Conservation (phyloP, 257 asterid species). For the Salvia splendens region DNA sequence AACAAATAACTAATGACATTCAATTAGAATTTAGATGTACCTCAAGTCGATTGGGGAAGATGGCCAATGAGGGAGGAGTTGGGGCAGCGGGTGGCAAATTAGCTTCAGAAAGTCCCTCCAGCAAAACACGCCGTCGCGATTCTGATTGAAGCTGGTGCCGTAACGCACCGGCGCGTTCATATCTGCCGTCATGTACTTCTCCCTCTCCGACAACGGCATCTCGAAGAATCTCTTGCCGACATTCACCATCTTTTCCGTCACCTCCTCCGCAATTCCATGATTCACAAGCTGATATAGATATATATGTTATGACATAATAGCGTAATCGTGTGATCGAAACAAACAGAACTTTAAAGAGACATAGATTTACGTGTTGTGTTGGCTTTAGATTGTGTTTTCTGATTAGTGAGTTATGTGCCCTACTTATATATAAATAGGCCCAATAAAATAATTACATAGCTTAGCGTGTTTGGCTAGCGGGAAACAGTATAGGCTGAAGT, state of each 20-base stretch:
- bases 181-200: conserved; percentile 78
- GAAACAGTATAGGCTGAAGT: too few species aligned
- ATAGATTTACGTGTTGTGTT: too few species aligned
- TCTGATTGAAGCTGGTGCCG: conserved; percentile 94
- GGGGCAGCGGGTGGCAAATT: conserved; percentile 56
- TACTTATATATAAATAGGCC: too few species aligned
- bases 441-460: too few species aligned
- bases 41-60: conserved; percentile 76
- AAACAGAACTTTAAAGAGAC: too few species aligned
- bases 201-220: conserved; percentile 66
- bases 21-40: conserved; percentile 31
- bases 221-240: conserved; percentile 63
- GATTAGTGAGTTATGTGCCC: too few species aligned
- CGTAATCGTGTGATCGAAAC: too few species aligned
- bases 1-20: too few species aligned
- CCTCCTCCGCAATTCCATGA: conserved; percentile 62
- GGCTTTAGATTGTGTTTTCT: too few species aligned
- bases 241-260: conserved; percentile 50
- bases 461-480: too few species aligned
- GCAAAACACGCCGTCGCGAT: conserved; percentile 69
- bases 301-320: too few species aligned
- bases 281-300: conserved; percentile 59
- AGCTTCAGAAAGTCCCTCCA: conserved; percentile 95
- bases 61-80: conserved; percentile 78
- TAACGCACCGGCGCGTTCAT: conserved; percentile 62